Evolutionary conservation across 169 alveolate species (phyloP), one percentile per base, ranked within the genome.

Genomic region (Toxoplasma gondii): DNA sequence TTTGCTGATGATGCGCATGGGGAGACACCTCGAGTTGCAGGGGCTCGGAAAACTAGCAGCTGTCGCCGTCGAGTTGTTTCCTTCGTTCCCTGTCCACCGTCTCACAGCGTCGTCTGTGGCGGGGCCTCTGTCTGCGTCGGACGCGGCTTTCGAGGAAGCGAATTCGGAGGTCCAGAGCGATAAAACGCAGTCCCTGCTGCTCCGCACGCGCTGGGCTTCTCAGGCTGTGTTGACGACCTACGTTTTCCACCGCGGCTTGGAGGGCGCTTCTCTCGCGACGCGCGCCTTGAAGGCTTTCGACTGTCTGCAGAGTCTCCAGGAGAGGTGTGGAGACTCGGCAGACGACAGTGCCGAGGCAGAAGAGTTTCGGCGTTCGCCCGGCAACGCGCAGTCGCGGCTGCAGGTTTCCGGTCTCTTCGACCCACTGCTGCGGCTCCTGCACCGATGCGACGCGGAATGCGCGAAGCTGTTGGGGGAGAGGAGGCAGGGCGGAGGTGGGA

Each of bases 1-100:
- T 4, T 84, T 92, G 53, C 87, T 92, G 86, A 53, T 44, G 45
- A 74, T 86, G 81, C 94, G 87, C 80, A 82, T 92, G 36, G 94
- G 94, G 10, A 84, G 94, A n/a, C 27, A 41, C 39, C 94, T 92
- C 58, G 92, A 82, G 74, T 91, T 49, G 16, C 38, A 34, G 31
- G 94, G 94, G 16, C 88, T 92, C 19, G 44, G 84, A 24, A 92
- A 92, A 54, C 45, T 92, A 16, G 92, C 88, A 24, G 94, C 94
- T 17, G 69, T 92, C 2, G 94, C 92, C 34, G 49, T 53, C 17
- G 94, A 92, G 88, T 88, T 92, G 29, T 83, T 82, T 34, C 94
- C 94, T 49, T 82, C 88, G n/a, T 70, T 92, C 19, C 45, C 88
- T 27, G 81, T 88, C 10, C 70, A 82, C 86, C 82, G 92, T 54